A percentile compares a stretch with the other conserved stretches of the same genome.
Conservation (phyloP, 768 basidiomycete species). For the Cyclocybe cylindracea region DNA sequence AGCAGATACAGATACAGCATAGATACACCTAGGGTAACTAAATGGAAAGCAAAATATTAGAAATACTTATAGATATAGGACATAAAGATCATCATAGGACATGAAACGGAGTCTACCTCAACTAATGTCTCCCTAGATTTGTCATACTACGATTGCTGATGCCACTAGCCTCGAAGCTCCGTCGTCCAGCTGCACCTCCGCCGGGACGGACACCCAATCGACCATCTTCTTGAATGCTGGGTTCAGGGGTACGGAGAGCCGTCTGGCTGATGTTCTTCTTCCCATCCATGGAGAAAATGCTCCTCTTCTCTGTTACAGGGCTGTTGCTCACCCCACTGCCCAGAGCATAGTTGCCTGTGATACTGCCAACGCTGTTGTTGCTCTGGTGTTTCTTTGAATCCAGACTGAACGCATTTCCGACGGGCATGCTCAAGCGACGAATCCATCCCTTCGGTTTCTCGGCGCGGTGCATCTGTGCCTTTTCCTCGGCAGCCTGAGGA, state of each 20-base stretch:
- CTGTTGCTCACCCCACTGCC: conserved; percentile 28
- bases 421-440: conserved; percentile 75
- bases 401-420: conserved; percentile 55
- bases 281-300: conserved; percentile 43
- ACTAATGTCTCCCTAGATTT: conserved; percentile 44
- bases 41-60: neutral
- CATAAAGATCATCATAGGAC: neutral
- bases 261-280: conserved; percentile 52
- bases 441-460: conserved; percentile 76
- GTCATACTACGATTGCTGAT: conserved; percentile 53
- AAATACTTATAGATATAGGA: neutral
- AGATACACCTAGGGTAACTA: no score
- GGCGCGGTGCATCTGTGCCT: conserved; percentile 23
- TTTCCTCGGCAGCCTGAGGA: conserved; percentile 9
- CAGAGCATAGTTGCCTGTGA: conserved; percentile 20
- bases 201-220: conserved; percentile 42
- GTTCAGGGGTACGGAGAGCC: conserved; percentile 30
- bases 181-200: conserved; percentile 33
- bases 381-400: conserved; percentile 49
- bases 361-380: conserved; percentile 24
- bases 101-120: neutral
- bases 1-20: no score
- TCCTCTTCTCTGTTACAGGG: conserved; percentile 19
- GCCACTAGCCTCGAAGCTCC: conserved; percentile 43
- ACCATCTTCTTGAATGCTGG: conserved; percentile 49